Evolutionary conservation across 768 basidiomycete species (phyloP), one percentile per base, ranked within the genome.

Genomic region (Leccinum obscurum): DNA sequence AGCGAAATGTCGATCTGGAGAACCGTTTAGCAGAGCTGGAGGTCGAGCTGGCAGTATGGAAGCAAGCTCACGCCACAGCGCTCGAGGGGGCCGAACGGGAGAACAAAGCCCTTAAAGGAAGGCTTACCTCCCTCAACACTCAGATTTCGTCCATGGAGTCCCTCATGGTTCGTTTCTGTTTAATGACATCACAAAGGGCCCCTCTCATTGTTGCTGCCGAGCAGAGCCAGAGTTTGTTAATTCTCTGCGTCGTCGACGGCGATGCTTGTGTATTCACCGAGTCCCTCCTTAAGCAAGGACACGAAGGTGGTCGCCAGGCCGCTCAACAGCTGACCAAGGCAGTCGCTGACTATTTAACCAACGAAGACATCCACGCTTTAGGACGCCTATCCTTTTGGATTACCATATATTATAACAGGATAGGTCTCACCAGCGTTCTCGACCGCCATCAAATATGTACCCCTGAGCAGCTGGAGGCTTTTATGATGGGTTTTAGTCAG

Each of bases 371-470:
- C 54, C 83, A 84, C 56, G 78, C 83, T 57, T 81, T 84, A 59
- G 85, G 84, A 32, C 81, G 85, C 9, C 78, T 89, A 44, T 88
- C 89, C 28, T 89, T 90, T 71, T 91, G 88, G 88, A 83, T 89
- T 54, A 84, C 84, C 49, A 71, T 92, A 62, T 91, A 85, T 76
- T 82, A 84, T 74, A 89, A 88, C 78, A 87, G 82, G 73, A 67
- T 74, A 56, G 81, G 81, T 34, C 74, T 89, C 50, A 70, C 80
- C 11, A 81, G 83, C 54, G 73, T 75, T 54, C 79, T 89, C 39
- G 72, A 81, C 58, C 76, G 75, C 34, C 79, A 82, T 65, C 79
- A 81, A 55, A 71, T 86, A 55, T 90, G 89, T 68, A 81, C 81
- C 51, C 76, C 77, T 22, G 86, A 87, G 53, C 87, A 90, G 62